Percentiles rank a stretch among this genome's conserved stretches.
Evolutionary conservation across 179 eudicot species (phyloP).

Genomic region (Carnegiea gigantea): DNA sequence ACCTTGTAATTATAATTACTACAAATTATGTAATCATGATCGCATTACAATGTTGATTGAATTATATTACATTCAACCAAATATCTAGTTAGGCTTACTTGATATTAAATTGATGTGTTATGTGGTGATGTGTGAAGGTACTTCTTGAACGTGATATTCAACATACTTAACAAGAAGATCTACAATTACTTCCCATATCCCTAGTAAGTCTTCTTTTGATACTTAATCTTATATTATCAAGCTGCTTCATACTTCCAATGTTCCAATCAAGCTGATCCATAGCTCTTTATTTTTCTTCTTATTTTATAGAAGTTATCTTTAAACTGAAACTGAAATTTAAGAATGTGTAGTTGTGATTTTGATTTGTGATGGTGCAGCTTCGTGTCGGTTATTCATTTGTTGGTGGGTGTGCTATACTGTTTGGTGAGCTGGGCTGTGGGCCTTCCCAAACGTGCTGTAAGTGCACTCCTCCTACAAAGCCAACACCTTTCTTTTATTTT

Average conservation of each 20-base stretch:
- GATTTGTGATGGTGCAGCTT: constrained; percentile 53
- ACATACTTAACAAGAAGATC: constrained; percentile 97
- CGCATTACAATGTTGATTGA: too few species aligned
- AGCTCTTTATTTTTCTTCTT: too few species aligned
- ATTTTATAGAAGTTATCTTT: too few species aligned
- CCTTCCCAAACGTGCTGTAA: constrained; percentile 98
- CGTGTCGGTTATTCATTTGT: constrained; percentile 87
- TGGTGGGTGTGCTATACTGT: constrained; percentile 84
- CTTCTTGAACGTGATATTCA: constrained; percentile 93
- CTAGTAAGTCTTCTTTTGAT: constrained; percentile 51
- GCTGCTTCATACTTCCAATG: too few species aligned
- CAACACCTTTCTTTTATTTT: background rate
- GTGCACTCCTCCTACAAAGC: constrained; percentile 27
- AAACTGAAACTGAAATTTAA: too few species aligned
- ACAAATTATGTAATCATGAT: too few species aligned
- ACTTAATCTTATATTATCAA: too few species aligned
- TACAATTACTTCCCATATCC: constrained; percentile 99
- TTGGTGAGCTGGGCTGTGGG: constrained; percentile 87
- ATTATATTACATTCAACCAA: too few species aligned
- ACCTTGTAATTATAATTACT: too few species aligned
- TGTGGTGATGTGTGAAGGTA: constrained; percentile 51
- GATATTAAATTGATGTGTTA: background rate
- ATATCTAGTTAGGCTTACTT: too few species aligned
- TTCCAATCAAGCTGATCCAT: too few species aligned
- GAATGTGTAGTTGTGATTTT: constrained; percentile 10